phyloP scores from a whole-genome alignment of 176 grass and related monocot species.

The Ampelocalamus luodianensis region DNA sequence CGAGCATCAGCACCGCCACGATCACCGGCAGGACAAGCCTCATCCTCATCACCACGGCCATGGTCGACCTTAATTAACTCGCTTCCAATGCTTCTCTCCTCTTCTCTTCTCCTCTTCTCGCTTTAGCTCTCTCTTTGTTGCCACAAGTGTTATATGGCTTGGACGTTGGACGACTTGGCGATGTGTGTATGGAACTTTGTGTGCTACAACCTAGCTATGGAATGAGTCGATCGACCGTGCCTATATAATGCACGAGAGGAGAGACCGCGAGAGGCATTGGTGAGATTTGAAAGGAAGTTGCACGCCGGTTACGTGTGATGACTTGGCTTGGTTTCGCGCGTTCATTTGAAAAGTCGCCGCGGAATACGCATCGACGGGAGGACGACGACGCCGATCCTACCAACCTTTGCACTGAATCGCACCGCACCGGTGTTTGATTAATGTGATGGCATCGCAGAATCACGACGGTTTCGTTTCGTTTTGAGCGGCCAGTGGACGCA shows the following conservation, averaged over 20 bases:
- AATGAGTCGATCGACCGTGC: neutral
- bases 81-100: neutral
- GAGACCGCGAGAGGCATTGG: neutral
- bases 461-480: neutral
- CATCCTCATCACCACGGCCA: neutral
- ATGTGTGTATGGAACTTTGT: neutral
- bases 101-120: neutral
- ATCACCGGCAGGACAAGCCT: neutral
- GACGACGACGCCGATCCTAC: neutral
- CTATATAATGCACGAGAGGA: slow-evolving; percentile 6
- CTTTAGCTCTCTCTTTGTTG: neutral
- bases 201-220: neutral
- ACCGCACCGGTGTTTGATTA: neutral
- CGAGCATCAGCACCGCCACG: slow-evolving; percentile 19
- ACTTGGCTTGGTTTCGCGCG: slow-evolving; percentile 27
- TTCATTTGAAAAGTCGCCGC: slow-evolving; percentile 38
- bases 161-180: neutral
- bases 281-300: neutral
- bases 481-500: neutral
- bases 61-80: neutral
- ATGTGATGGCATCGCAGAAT: neutral
- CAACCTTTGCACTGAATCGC: neutral
- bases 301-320: slow-evolving; percentile 47
- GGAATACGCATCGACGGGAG: neutral
- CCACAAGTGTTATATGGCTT: neutral